phyloP scores from a whole-genome alignment of 1,284 basidiomycete genomes.

The Porodaedalea pini region DNA sequence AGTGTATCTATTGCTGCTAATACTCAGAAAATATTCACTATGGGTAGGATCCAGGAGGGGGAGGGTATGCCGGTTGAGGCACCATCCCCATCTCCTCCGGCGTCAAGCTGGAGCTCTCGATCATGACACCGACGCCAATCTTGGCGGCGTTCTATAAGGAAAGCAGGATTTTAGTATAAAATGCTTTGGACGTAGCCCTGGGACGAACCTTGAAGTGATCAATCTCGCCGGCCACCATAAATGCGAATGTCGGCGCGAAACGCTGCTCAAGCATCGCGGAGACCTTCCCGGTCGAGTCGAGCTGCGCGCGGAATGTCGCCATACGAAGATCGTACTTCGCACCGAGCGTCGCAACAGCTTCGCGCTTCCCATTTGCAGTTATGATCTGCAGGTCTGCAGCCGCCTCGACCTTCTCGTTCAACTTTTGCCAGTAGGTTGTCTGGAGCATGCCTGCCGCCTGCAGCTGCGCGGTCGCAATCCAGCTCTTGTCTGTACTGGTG shows the following conservation, averaged over 20 bases:
- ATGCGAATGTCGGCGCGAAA: conserved; percentile 92
- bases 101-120: conserved; percentile 77
- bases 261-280: conserved; percentile 94
- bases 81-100: conserved; percentile 77
- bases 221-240: conserved; percentile 94
- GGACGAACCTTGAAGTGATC: conserved; percentile 90
- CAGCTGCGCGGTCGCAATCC: conserved; percentile 92
- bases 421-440: conserved; percentile 94
- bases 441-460: conserved; percentile 87
- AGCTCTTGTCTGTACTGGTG: conserved; percentile 68
- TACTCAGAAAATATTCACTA: neutral
- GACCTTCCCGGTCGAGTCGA: conserved; percentile 92
- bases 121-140: conserved; percentile 95
- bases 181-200: neutral
- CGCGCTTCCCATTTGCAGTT: conserved; percentile 74
- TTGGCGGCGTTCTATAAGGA: conserved; percentile 76
- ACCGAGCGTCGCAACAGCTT: conserved; percentile 89
- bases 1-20: conserved; percentile 17
- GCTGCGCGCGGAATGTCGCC: conserved; percentile 88
- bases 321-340: conserved; percentile 96
- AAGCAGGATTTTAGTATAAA: no score
- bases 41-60: conserved; percentile 13
- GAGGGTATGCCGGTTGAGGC: conserved; percentile 40
- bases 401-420: conserved; percentile 98
- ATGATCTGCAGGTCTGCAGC: conserved; percentile 90